These are phyloP conservation scores for Zizania palustris DNA, from an alignment of 202 grass and related monocot genomes.

Conservation along the genomic window DNA sequence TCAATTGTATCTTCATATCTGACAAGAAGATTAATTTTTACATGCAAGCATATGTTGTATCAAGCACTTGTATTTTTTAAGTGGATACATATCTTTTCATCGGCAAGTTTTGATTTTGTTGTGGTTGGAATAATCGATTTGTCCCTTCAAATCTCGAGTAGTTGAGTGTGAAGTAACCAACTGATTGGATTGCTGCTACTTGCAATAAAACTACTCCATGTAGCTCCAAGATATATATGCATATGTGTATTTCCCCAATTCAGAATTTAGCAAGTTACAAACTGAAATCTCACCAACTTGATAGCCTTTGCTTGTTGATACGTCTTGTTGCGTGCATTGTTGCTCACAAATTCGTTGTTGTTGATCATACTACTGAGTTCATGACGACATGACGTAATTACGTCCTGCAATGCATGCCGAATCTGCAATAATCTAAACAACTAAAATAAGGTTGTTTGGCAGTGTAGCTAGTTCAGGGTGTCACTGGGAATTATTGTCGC, in stretches of 20 bases:
- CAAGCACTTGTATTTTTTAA: not conserved
- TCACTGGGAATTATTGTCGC: not conserved
- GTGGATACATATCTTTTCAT: no score
- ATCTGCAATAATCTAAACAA: not conserved
- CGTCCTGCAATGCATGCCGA: not conserved
- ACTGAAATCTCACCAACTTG: conserved; percentile 27
- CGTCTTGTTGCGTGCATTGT: conserved; percentile 20
- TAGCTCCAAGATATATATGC: not conserved
- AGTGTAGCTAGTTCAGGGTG: not conserved
- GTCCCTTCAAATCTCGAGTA: not conserved
- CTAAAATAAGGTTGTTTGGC: conserved; percentile 6
- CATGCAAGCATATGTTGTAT: not conserved
- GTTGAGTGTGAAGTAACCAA: conserved; percentile 11
- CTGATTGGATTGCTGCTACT: not conserved
- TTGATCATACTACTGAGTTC: conserved; percentile 1
- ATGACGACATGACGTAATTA: not conserved
- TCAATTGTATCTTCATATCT: not conserved
- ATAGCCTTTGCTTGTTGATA: not conserved
- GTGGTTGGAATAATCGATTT: not conserved
- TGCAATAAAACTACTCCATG: not conserved
- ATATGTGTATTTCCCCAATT: no score
- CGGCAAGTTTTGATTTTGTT: not conserved
- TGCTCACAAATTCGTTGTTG: no score
- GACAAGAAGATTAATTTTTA: not conserved
- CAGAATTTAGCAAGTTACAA: not conserved